phyloP scores from a whole-genome alignment of 768 basidiomycete genomes.

The Butyriboletus loyo region DNA sequence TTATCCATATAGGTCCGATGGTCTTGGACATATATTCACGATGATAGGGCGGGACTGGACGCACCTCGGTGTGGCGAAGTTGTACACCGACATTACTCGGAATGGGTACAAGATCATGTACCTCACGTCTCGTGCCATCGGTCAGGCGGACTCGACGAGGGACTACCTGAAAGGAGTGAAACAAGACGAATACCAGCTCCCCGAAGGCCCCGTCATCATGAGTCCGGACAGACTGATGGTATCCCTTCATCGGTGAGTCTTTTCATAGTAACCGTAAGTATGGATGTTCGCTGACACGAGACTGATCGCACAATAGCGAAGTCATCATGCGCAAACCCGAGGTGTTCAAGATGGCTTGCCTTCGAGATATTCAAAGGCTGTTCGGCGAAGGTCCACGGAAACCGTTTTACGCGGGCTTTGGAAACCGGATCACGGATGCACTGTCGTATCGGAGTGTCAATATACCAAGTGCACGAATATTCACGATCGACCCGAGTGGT shows the following conservation, averaged over 20 bases:
- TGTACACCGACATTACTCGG: constrained; percentile 91
- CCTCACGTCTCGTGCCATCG: constrained; percentile 93
- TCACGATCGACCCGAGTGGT: constrained; percentile 92
- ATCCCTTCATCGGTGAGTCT: constrained; percentile 81
- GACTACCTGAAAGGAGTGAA: constrained; percentile 93
- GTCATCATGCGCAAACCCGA: constrained; percentile 99
- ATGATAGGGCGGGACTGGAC: constrained; percentile 99
- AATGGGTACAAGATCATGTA: constrained; percentile 99
- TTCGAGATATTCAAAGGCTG: constrained; percentile 89
- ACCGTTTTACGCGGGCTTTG: constrained; percentile 97
- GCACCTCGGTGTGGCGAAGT: constrained; percentile 92
- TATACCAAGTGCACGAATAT: constrained; percentile 90
- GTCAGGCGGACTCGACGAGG: constrained; percentile 94
- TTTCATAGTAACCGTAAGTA: neutral
- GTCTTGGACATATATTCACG: constrained; percentile 92
- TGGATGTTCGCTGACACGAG: neutral
- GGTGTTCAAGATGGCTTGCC: constrained; percentile 99
- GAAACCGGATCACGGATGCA: constrained; percentile 97
- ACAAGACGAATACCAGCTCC: constrained; percentile 94
- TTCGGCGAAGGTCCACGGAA: constrained; percentile 71
- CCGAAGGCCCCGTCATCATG: constrained; percentile 98
- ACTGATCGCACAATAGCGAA: constrained; percentile 51
- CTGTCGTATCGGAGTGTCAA: constrained; percentile 96
- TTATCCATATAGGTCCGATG: constrained; percentile 69
- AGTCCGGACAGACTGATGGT: constrained; percentile 95